These are phyloP conservation scores for Aurifilum marmelostoma DNA, from an alignment of 2,329 filamentous ascomycete species.

Conservation along the genomic window DNA sequence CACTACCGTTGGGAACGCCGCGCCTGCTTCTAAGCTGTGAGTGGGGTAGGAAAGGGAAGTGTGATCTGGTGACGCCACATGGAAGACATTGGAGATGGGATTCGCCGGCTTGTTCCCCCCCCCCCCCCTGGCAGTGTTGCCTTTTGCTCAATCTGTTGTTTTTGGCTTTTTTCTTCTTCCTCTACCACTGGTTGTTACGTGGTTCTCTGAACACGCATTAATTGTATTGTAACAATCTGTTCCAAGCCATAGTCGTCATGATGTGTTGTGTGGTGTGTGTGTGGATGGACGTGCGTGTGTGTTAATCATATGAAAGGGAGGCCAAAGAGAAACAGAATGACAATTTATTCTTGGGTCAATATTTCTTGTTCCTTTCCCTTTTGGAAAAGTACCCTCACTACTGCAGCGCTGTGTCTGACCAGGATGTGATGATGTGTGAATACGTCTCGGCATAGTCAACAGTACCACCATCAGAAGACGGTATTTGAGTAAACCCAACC, in stretches of 20 bases:
- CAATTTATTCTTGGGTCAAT: not conserved
- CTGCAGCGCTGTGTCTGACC: not conserved
- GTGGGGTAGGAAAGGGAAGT: not conserved
- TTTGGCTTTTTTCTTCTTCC: too few relatives aligned
- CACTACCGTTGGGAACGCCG: constrained; percentile 68
- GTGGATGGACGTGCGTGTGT: not conserved
- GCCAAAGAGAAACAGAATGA: not conserved
- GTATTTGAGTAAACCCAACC: not conserved
- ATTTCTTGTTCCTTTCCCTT: not conserved
- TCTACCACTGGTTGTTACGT: too few relatives aligned
- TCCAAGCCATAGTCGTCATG: not conserved
- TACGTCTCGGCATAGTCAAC: not conserved
- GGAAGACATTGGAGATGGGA: not conserved
- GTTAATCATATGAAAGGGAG: not conserved
- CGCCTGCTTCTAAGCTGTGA: constrained; percentile 67
- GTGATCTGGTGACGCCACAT: too few relatives aligned
- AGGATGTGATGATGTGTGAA: not conserved
- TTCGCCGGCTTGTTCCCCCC: not conserved
- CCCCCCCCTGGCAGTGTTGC: too few relatives aligned
- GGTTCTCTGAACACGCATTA: too few relatives aligned
- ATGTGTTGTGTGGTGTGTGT: not conserved
- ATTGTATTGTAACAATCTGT: not conserved
- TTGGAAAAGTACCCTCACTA: not conserved
- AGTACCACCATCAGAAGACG: not conserved
- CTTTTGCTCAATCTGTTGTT: too few relatives aligned